A percentile compares a stretch with the other conserved stretches of the same genome.
These are phyloP conservation scores for Talaromyces funiculosus DNA, from an alignment of 2,329 filamentous ascomycete species.

Conservation along the genomic window DNA sequence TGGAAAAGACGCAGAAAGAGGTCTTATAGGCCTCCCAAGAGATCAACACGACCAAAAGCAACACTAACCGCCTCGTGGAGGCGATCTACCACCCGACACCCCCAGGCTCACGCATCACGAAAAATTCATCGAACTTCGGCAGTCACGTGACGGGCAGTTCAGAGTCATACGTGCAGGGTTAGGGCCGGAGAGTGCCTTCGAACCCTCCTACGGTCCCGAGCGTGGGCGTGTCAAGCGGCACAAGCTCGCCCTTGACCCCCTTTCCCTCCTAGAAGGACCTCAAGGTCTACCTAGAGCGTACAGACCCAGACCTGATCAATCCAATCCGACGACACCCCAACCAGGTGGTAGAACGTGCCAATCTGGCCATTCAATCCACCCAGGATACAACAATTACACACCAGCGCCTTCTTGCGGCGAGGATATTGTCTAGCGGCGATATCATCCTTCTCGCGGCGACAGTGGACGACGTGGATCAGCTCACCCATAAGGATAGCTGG, in stretches of 20 bases:
- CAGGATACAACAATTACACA: not conserved
- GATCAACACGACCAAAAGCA: not conserved
- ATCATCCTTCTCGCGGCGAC: not conserved
- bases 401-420: not conserved
- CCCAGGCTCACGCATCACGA: not conserved
- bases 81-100: not conserved
- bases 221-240: not conserved
- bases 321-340: not conserved
- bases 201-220: not conserved
- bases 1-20: slow-evolving; percentile 6
- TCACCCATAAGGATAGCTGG: not conserved
- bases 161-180: not conserved
- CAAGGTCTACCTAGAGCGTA: slow-evolving; percentile 2
- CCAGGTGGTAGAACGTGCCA: not conserved
- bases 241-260: not conserved
- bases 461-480: not conserved
- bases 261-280: not conserved
- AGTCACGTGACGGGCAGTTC: not conserved
- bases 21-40: not conserved
- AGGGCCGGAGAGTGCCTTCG: not conserved
- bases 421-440: not conserved
- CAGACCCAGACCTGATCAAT: not conserved
- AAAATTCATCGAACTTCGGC: not conserved
- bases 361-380: not conserved
- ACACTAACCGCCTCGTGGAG: slow-evolving; percentile 1